phyloP scores from a whole-genome alignment of 768 basidiomycete species.

The Trametes villosa region DNA sequence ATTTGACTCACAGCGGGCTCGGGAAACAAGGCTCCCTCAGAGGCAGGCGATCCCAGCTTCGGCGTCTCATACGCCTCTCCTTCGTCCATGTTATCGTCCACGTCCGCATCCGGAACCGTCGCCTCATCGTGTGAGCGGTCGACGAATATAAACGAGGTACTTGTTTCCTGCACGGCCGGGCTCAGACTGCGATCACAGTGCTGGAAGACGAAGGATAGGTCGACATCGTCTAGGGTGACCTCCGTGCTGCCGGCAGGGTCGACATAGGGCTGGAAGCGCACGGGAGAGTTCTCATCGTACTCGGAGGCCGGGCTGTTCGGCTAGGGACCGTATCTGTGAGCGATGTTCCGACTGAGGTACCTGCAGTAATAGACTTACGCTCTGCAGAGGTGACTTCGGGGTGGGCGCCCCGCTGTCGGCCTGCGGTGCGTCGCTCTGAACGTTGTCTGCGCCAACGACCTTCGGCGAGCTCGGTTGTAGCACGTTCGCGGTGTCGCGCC shows the following conservation, averaged over 20 bases:
- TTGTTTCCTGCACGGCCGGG: not conserved
- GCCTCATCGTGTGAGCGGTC: not conserved
- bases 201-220: not conserved
- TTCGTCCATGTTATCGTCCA: too few relatives aligned
- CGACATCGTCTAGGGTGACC: not conserved
- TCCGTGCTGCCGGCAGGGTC: not conserved
- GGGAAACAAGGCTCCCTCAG: not conserved
- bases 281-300: conserved; percentile 6
- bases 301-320: not conserved
- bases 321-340: not conserved
- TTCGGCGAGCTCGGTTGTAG: conserved; percentile 8
- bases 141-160: conserved; percentile 14
- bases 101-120: not conserved
- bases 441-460: not conserved
- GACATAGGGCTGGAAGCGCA: not conserved
- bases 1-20: not conserved
- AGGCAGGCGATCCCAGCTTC: not conserved
- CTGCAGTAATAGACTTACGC: too few relatives aligned
- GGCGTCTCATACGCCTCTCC: conserved; percentile 5
- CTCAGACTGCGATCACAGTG: not conserved
- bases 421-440: too few relatives aligned
- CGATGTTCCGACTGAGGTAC: not conserved
- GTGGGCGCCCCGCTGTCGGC: not conserved
- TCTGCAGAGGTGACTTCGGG: too few relatives aligned
- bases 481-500: not conserved